phyloP scores from a whole-genome alignment of 352 stramenopile genomes.

The Labyrinthula sp. region DNA sequence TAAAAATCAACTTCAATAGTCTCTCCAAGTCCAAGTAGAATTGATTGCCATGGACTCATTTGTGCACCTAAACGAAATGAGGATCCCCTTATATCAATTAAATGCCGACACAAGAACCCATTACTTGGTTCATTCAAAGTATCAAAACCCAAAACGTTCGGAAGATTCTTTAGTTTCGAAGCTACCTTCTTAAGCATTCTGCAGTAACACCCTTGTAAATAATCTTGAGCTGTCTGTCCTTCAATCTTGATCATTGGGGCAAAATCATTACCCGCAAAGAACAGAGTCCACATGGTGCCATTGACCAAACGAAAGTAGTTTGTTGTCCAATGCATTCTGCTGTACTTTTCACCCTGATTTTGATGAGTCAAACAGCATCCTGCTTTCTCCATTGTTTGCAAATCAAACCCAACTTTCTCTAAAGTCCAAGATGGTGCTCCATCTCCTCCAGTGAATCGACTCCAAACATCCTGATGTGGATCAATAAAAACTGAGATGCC shows the following conservation, averaged over 20 bases:
- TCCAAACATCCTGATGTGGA: slow-evolving; percentile 70
- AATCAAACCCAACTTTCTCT: slow-evolving; percentile 48
- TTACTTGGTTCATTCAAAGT: slow-evolving; percentile 66
- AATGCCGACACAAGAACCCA: slow-evolving; percentile 49
- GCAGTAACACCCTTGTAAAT: slow-evolving; percentile 58
- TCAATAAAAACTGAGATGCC: slow-evolving; percentile 63
- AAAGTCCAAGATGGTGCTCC: slow-evolving; percentile 65
- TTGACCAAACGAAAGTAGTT: slow-evolving; percentile 66
- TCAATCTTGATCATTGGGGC: slow-evolving; percentile 49
- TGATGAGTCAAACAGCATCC: slow-evolving; percentile 42
- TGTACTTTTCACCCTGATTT: slow-evolving; percentile 5
- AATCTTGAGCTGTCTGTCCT: slow-evolving; percentile 52
- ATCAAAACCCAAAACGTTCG: slow-evolving; percentile 62
- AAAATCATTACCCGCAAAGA: slow-evolving; percentile 49
- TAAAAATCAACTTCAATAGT: slow-evolving; percentile 28
- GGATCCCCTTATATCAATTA: slow-evolving; percentile 32
- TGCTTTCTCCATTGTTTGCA: slow-evolving; percentile 46
- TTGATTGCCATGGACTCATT: slow-evolving; percentile 22
- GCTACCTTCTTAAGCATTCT: slow-evolving; percentile 48
- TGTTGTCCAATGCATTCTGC: slow-evolving; percentile 69
- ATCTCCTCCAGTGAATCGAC: slow-evolving; percentile 59
- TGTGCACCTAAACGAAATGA: slow-evolving; percentile 26
- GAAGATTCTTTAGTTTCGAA: slow-evolving; percentile 41
- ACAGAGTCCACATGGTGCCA: slow-evolving; percentile 70
- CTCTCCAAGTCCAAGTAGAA: slow-evolving; percentile 19